Conservation (phyloP, 176 grass and related monocot genomes). For the Miscanthus lutarioriparius region DNA sequence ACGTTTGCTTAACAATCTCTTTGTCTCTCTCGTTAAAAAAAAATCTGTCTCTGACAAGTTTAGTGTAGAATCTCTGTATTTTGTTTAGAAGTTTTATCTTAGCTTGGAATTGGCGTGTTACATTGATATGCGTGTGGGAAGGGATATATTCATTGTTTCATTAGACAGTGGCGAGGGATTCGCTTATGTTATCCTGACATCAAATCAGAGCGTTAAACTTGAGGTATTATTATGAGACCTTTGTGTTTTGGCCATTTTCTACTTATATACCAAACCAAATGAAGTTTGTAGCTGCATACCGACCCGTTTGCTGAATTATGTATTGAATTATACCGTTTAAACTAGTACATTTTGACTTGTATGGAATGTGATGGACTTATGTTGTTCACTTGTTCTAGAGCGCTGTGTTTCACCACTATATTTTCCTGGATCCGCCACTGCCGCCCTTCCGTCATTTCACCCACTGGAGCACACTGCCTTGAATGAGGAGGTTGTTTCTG, state of each 20-base stretch:
- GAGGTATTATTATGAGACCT: neutral
- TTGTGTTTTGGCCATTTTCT: neutral
- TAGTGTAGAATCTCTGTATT: too few relatives aligned
- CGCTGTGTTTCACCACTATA: neutral
- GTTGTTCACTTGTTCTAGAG: neutral
- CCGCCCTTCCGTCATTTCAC: neutral
- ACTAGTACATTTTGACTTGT: neutral
- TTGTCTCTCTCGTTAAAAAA: too few relatives aligned
- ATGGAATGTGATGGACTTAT: neutral
- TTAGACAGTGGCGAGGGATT: neutral
- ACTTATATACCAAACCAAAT: neutral
- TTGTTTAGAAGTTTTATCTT: neutral
- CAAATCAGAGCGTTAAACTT: neutral
- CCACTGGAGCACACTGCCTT: neutral
- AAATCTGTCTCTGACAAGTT: too few relatives aligned
- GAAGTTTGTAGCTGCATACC: neutral
- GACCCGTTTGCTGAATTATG: neutral
- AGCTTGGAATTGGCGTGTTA: neutral
- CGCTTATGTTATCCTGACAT: neutral
- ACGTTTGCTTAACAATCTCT: too few relatives aligned
- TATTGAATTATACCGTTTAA: neutral
- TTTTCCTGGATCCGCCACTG: neutral
- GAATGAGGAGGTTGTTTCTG: conserved; percentile 40
- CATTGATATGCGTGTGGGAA: neutral
- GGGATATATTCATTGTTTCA: neutral